phyloP scores from a whole-genome alignment of 768 basidiomycete species.

The Kwoniella sp. region DNA sequence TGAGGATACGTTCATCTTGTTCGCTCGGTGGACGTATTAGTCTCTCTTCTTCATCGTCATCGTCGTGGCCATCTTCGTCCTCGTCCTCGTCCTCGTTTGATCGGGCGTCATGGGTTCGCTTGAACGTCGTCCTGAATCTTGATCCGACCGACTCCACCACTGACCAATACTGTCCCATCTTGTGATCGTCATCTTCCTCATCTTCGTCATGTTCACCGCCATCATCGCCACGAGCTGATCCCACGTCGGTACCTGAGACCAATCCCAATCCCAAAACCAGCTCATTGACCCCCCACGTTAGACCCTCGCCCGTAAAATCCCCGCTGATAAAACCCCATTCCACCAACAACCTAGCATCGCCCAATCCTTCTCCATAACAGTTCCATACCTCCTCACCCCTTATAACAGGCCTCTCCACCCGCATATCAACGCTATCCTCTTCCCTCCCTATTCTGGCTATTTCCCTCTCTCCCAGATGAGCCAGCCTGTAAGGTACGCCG shows the following conservation, averaged over 20 bases:
- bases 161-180: not conserved
- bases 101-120: not conserved
- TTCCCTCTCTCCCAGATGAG: constrained; percentile 12
- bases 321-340: constrained; percentile 44
- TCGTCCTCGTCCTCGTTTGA: not conserved
- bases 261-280: constrained; percentile 8
- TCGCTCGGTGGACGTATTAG: constrained; percentile 9
- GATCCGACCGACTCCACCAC: not conserved
- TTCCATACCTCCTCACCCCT: constrained; percentile 39
- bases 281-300: constrained; percentile 18
- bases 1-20: constrained; percentile 7
- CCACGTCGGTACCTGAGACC: too few relatives aligned
- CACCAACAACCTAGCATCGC: constrained; percentile 32
- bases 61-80: not conserved
- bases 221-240: too few relatives aligned
- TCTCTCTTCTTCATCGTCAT: constrained; percentile 8
- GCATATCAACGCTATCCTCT: constrained; percentile 35
- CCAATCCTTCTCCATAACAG: constrained; percentile 37
- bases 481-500: constrained; percentile 10
- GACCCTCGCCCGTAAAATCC: constrained; percentile 24
- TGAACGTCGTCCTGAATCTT: too few relatives aligned
- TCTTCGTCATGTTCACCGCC: not conserved
- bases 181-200: not conserved
- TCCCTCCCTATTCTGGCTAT: constrained; percentile 11
- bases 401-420: constrained; percentile 23